A percentile compares a stretch with the other conserved stretches of the same genome.
phyloP scores from a whole-genome alignment of 768 basidiomycete genomes.

The Austroboletus festivus region DNA sequence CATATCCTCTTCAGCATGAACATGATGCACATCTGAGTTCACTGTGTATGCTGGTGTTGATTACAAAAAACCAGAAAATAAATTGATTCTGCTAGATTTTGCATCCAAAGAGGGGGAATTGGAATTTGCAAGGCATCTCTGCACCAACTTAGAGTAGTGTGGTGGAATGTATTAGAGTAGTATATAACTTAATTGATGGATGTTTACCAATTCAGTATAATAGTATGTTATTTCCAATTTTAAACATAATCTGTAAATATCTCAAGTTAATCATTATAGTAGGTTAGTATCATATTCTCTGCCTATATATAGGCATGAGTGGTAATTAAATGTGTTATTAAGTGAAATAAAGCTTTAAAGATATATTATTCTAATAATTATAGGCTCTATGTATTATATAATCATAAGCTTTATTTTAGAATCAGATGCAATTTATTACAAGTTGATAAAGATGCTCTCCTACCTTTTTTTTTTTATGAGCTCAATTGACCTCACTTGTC shows the following conservation, averaged over 20 bases:
- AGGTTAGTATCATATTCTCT: conserved; percentile 39
- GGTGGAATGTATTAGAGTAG: conserved; percentile 48
- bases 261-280: conserved; percentile 69
- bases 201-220: not conserved
- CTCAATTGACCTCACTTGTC: too few relatives aligned
- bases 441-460: too few relatives aligned
- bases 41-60: too few relatives aligned
- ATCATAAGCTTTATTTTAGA: too few relatives aligned
- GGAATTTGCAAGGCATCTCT: conserved; percentile 77
- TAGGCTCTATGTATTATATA: too few relatives aligned
- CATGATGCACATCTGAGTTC: conserved; percentile 31
- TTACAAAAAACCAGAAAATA: conserved; percentile 56
- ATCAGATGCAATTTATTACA: too few relatives aligned
- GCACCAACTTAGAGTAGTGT: conserved; percentile 53
- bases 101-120: conserved; percentile 44
- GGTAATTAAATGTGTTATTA: conserved; percentile 6
- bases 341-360: too few relatives aligned
- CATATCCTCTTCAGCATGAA: conserved; percentile 51
- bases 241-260: conserved; percentile 34
- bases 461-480: too few relatives aligned
- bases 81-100: conserved; percentile 68
- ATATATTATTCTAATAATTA: too few relatives aligned
- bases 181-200: conserved; percentile 30
- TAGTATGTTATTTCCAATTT: conserved; percentile 18
- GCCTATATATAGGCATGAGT: conserved; percentile 5